Evolutionary conservation across 2,329 filamentous ascomycete species (phyloP), one percentile per base, ranked within the genome.

Genomic region (Sclerotinia nivalis): DNA sequence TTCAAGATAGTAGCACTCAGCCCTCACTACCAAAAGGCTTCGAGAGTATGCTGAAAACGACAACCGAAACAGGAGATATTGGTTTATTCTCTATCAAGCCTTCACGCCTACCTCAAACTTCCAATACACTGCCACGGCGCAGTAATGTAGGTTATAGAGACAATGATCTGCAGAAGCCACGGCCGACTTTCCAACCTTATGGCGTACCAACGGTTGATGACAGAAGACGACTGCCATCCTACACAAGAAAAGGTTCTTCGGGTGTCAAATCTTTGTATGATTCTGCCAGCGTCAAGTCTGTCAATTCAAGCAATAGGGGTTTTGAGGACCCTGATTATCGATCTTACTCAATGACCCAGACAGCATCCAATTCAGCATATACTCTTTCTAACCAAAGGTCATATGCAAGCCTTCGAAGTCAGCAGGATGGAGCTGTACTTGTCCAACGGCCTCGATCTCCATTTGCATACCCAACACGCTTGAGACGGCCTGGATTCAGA

Each of bases 41-140:
- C n/a, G 84, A 88, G 73, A 85, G 86, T 77, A 89, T 90, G 88
- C 81, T 90, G 70, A 89, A 86, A 79, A 89, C 85, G 4, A 89
- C 86, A 1, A 89, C 87, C 0, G 88, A 90, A 75, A 88, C 87
- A 12, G 87, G 88, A n/a, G 87, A 90, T 73, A 87, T 88, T 73
- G 87, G 87, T 6, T 79, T 86, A 64, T 89, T 89, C 77, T 87
- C 85, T 66, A 86, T 88, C 73, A 83, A 81, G 60, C 80, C 83
- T 10, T 76, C 78, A 55, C 76, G 78, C 43, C 69, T 78, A 61
- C 74, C 77, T 28, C 74, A 73, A 50, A 66, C 72, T 47, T 59
- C 71, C 47, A 74, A 72, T 52, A 75, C 70, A 34, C 43, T 65
- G n/a, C 73, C 74, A 70, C 74, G 74, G 61, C 74, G 74, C 64